A percentile compares a stretch with the other conserved stretches of the same genome.
phyloP scores from a whole-genome alignment of 371 early-diverging fungal species.

The Haplosporangium sp. region DNA sequence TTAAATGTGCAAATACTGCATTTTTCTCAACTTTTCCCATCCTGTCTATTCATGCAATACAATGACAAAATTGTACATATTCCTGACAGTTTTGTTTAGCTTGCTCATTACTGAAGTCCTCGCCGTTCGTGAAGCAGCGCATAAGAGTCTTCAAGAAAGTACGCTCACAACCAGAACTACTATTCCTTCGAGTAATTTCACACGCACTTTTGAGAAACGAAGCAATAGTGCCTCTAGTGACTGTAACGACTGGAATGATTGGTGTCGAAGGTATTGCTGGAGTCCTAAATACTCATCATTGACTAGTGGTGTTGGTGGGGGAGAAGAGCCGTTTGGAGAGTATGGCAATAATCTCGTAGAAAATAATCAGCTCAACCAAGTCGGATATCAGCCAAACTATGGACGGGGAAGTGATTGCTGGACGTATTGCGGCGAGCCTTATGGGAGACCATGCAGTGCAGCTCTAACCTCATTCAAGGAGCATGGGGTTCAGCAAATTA shows the following conservation, averaged over 20 bases:
- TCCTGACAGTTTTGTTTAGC: no score
- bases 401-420: not conserved
- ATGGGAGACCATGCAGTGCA: not conserved
- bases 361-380: no score
- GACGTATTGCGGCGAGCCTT: not conserved
- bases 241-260: not conserved
- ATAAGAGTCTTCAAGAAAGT: not conserved
- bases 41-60: no score
- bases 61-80: no score
- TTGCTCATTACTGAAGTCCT: no score
- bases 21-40: no score
- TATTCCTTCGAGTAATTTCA: not conserved
- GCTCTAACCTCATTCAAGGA: not conserved
- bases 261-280: constrained; percentile 5
- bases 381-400: not conserved
- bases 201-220: not conserved
- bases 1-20: no score
- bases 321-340: no score
- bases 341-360: no score
- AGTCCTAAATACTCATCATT: not conserved
- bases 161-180: not conserved
- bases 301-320: not conserved
- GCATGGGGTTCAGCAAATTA: not conserved
- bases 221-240: not conserved
- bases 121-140: not conserved